Conservation (phyloP, 1,284 basidiomycete genomes). For the Pascua guehoae region DNA sequence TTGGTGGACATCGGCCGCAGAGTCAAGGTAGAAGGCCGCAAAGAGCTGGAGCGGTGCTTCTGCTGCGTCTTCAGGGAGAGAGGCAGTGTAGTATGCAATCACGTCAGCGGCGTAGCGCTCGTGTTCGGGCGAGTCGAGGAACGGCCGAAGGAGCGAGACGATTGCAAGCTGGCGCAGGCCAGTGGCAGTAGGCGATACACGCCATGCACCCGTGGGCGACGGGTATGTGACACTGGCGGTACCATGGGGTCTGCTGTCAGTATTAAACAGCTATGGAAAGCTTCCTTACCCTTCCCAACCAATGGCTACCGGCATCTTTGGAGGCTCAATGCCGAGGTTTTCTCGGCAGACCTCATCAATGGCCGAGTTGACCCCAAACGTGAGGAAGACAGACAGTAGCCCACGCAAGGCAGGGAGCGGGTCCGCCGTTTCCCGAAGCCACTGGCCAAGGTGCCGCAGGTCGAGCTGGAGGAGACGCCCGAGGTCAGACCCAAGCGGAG, state of each 20-base stretch:
- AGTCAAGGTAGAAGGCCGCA: slow-evolving; percentile 69
- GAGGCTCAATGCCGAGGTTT: slow-evolving; percentile 43
- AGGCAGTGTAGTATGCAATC: slow-evolving; percentile 70
- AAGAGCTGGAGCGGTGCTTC: slow-evolving; percentile 68
- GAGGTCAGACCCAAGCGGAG: slow-evolving; percentile 9
- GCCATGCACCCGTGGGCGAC: slow-evolving; percentile 54
- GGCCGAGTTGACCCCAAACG: slow-evolving; percentile 54
- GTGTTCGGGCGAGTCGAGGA: slow-evolving; percentile 70
- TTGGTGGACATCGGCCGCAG: slow-evolving; percentile 66
- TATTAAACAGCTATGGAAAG: neutral
- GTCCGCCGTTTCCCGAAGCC: slow-evolving; percentile 18
- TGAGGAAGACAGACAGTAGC: slow-evolving; percentile 51
- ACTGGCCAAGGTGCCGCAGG: slow-evolving; percentile 21
- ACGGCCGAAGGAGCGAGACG: slow-evolving; percentile 62
- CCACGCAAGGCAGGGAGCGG: slow-evolving; percentile 28
- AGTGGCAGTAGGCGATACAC: slow-evolving; percentile 62
- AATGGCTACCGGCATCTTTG: slow-evolving; percentile 47
- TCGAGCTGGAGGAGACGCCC: slow-evolving; percentile 29
- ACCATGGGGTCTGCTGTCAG: slow-evolving; percentile 3
- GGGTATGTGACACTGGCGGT: slow-evolving; percentile 6
- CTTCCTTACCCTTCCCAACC: slow-evolving; percentile 57
- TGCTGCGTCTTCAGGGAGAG: slow-evolving; percentile 60
- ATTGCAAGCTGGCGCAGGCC: slow-evolving; percentile 67
- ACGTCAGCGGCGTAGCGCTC: slow-evolving; percentile 65
- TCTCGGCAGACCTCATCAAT: slow-evolving; percentile 64